Evolutionary conservation across 257 asterid species (phyloP).

Genomic region (Leonotis leonurus): DNA sequence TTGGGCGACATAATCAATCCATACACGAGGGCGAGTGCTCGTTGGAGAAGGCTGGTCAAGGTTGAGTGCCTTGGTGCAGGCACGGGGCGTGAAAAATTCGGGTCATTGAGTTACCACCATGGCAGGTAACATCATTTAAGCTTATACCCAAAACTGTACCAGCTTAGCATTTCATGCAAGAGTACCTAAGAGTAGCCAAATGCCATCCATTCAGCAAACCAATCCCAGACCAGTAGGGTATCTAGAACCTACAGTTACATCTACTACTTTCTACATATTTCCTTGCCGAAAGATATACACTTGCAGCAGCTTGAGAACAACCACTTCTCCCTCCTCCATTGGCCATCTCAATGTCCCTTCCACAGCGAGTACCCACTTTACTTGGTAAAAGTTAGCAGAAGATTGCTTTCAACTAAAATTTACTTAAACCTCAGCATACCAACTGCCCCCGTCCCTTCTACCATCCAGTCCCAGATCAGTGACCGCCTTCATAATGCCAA

Average conservation of each 20-base stretch:
- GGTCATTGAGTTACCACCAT: too few species aligned
- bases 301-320: neutral
- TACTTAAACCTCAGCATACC: neutral
- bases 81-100: too few species aligned
- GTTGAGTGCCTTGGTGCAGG: too few species aligned
- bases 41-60: too few species aligned
- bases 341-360: neutral
- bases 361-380: neutral
- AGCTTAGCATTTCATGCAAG: neutral
- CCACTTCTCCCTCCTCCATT: neutral
- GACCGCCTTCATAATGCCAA: neutral
- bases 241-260: neutral
- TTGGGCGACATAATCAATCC: too few species aligned
- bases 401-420: neutral
- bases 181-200: neutral
- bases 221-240: neutral
- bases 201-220: neutral
- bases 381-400: neutral
- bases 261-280: neutral
- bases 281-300: neutral
- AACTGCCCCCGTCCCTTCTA: neutral
- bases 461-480: neutral
- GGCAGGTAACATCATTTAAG: too few species aligned
- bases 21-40: too few species aligned
- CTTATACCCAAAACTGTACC: neutral